Base-by-base conservation (phyloP, 1,284 basidiomycete genomes). In the Caloboletus firmus region DNA sequence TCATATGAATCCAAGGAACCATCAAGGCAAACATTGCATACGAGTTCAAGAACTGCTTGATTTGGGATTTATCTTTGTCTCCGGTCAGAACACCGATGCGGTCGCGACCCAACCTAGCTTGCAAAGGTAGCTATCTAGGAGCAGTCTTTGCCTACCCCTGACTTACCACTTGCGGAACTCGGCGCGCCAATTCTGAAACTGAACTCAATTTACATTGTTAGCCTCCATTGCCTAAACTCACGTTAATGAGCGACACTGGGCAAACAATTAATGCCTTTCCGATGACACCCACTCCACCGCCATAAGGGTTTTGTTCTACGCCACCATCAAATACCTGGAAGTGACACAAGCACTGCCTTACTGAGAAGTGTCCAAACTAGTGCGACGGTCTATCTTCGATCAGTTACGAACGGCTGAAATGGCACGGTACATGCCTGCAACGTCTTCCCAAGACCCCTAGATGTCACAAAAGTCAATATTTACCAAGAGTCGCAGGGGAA, bases 361-460 rank as follows among this genome's bases (percentile, higher is more conserved):
- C 93, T 91, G 34, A 97, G 79, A 17, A 98, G 75, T 0, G 92
- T 97, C 87, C 92, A 93, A 15, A 95, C 78, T 9, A 98, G 77
- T 12, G 87, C 78, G 46, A 98, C 94, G 0, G 94, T 95, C 83
- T 24, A 24, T 50, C 37, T 32, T 45, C 28, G 51, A 32, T 60
- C 22, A 57, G 31, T 18, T 20, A 54, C n/a, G 18, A 45, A 35
- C 17, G 32, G 35, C 17, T 49, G 20, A 17, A 49, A 46, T 24
- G 18, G 45, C 35, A 42, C 12, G 1, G 26, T 32, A 41, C 63
- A 44, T 56, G 80, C 87, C 76, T 91, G 89, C n/a, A 92, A 74
- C 0, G 95, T 97, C 75, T 98, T 98, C 17, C 95, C 95, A 52
- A 97, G 82, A 44, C 95, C 94, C 93, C 94, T 95, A 57, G 10